Percentiles rank a stretch among this genome's conserved stretches.
Evolutionary conservation across 768 basidiomycete genomes (phyloP).

Genomic region (Lyophyllum decastes): DNA sequence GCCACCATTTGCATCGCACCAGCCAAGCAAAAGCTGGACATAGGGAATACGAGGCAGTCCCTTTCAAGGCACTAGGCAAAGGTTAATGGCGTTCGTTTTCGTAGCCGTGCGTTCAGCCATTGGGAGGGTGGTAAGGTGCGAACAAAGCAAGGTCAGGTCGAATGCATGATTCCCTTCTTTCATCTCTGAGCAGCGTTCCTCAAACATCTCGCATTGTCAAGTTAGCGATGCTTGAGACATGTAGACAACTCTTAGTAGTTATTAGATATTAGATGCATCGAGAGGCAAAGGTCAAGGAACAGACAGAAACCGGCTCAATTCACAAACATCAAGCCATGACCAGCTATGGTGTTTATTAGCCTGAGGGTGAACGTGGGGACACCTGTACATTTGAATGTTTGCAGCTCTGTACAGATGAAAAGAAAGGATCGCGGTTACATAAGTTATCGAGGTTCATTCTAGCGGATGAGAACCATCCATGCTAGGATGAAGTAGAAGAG

Average conservation of each 20-base stretch:
- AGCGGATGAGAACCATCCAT: conserved; percentile 97
- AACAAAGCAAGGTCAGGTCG: not conserved
- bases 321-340: not conserved
- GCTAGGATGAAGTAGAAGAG: conserved; percentile 93
- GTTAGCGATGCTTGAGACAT: not conserved
- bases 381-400: not conserved
- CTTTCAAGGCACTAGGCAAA: not conserved
- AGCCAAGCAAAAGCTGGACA: conserved; percentile 10
- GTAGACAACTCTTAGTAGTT: no score
- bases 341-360: not conserved
- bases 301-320: no score
- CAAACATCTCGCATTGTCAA: not conserved
- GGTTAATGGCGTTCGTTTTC: not conserved
- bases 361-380: not conserved
- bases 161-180: not conserved
- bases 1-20: conserved; percentile 5
- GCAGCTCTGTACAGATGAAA: not conserved
- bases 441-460: conserved; percentile 13
- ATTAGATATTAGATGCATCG: no score
- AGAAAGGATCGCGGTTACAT: not conserved
- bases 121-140: not conserved
- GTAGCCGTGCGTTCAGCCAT: not conserved
- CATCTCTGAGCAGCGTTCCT: not conserved
- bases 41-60: not conserved
- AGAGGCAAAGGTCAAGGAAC: no score